phyloP scores from a whole-genome alignment of 495 filamentous ascomycete species.

The Xanthoparmelia taractica region DNA sequence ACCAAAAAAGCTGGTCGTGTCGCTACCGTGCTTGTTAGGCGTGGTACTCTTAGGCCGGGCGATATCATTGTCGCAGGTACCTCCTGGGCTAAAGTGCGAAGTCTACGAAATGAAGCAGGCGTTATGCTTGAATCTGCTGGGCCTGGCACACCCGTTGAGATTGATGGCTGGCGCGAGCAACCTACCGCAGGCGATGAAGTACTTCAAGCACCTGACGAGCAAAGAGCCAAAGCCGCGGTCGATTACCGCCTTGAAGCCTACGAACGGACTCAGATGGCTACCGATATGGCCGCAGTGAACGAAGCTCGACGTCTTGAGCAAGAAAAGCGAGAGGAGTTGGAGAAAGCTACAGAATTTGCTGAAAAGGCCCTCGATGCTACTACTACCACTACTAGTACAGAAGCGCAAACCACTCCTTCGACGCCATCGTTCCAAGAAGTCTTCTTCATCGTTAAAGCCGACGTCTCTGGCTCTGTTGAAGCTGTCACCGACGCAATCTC shows the following conservation, averaged over 20 bases:
- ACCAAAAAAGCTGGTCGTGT: slow-evolving; percentile 81
- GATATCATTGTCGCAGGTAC: slow-evolving; percentile 82
- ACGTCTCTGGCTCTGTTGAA: slow-evolving; percentile 89
- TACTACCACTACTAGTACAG: slow-evolving; percentile 6
- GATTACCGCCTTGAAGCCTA: slow-evolving; percentile 60
- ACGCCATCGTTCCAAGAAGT: slow-evolving; percentile 47
- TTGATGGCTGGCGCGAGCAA: slow-evolving; percentile 90
- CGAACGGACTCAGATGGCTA: slow-evolving; percentile 52
- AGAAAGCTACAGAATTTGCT: slow-evolving; percentile 32
- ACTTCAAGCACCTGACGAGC: slow-evolving; percentile 71
- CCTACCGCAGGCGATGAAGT: slow-evolving; percentile 84
- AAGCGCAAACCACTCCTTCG: slow-evolving; percentile 13
- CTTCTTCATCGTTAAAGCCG: slow-evolving; percentile 81
- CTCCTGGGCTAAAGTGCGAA: slow-evolving; percentile 75
- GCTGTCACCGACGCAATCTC: slow-evolving; percentile 69
- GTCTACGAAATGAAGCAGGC: slow-evolving; percentile 79
- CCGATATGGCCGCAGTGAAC: slow-evolving; percentile 73
- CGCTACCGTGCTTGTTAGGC: slow-evolving; percentile 80
- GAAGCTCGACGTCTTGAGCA: slow-evolving; percentile 54
- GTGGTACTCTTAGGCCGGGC: slow-evolving; percentile 74
- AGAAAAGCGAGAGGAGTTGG: slow-evolving; percentile 51
- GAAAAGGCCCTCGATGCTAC: slow-evolving; percentile 10
- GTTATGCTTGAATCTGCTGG: slow-evolving; percentile 61
- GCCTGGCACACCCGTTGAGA: slow-evolving; percentile 82
- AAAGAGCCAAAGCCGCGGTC: slow-evolving; percentile 71